Evolutionary conservation across 2,329 filamentous ascomycete species (phyloP), one percentile per base, ranked within the genome.

Genomic region (Calonectria pauciramosa): DNA sequence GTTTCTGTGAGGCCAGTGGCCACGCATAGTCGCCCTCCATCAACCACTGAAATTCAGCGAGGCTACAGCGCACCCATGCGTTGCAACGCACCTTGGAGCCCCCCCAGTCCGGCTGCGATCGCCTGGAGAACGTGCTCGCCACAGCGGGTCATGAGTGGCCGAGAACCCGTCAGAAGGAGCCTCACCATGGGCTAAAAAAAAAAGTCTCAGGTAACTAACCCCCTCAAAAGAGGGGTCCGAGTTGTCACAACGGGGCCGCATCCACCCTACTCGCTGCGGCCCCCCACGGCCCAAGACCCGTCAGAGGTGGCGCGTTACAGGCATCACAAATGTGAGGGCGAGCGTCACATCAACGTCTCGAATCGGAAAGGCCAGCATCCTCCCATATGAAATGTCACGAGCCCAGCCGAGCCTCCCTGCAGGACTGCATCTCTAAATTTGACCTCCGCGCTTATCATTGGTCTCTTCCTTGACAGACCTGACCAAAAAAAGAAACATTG

Each of bases 31-130:
- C 20, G 11, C n/a, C 30, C 60, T 54, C 38, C 60, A 32, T 26
- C 70, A 10, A n/a, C 64, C 70, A 64, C 70, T 68, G 70, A 71
- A 68, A 68, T 52, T 34, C 44, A 72, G 34, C 34, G 47, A 72
- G 44, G 70, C 65, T 68, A 54, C 71, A 68, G 52, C 54, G 47
- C 28, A 44, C 44, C 54, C 51, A 44, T 28, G 23, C 26, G 41
- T 59, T 72, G 54, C 34, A 64, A 72, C 70, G 26, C 49, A 59
- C 38, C 44, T 54, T 47, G n/a, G 41, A 47, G 38, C 44, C 20
- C 36, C 36, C 66, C 54, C 49, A 16, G 28, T n/a, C 60, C 36
- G 51, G 30, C 14, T 32, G 23, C 66, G 30, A 56, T 66, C 59
- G 34, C 23, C 38, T 63, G 54, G 65, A 51, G 52, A 30, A 44